Base-by-base conservation (phyloP, 108 stramenopile species). In the Skeletonema menzelii region DNA sequence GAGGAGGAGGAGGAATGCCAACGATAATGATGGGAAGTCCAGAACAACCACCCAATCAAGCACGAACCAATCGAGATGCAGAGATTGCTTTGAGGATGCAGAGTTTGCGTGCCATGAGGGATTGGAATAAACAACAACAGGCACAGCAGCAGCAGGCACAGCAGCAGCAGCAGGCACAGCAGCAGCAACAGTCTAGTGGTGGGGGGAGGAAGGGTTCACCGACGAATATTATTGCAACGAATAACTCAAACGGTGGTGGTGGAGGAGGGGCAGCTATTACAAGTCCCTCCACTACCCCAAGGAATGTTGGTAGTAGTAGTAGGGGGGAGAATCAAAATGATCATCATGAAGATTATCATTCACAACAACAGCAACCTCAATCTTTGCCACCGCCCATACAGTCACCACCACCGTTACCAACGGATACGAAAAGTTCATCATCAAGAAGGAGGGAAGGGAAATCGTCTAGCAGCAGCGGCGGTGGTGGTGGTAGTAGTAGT, bases 61-160 rank as follows among this genome's bases (percentile, higher is more conserved):
- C 56, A 20, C 35, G 67, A 24, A 68, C 67, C 4, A 56, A 68
- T 57, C 38, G 42, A 12, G 67, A 68, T 57, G 56, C 57, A 2
- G 67, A 68, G 22, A 68, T 68, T 24, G 67, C 67, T 7, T 44
- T 68, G 35, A n/a, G 67, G 32, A 68, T 68, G 67, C 67, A 68
- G 5, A 68, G 67, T 68, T 68, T 68, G 40, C 67, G 67, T 56
- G 67, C 67, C 17, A 68, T 57, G 34, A 68, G 47, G 56, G 67
- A 37, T 42, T 56, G 58, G 44, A 55, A 27, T 34, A 46, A 53
- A 2, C n/a, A 53, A 10, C 42, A 55, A 4, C 66, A 28, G 13
- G 32, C 30, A 56, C 66, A 67, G 20, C 66, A 56, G 14, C 53
- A 55, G 17, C 0, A 24, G 13, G 32, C 30, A 56, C 66, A 67